Evolutionary conservation across 148 eudicot species (phyloP).

Genomic region (Pharnaceum exiguum): DNA sequence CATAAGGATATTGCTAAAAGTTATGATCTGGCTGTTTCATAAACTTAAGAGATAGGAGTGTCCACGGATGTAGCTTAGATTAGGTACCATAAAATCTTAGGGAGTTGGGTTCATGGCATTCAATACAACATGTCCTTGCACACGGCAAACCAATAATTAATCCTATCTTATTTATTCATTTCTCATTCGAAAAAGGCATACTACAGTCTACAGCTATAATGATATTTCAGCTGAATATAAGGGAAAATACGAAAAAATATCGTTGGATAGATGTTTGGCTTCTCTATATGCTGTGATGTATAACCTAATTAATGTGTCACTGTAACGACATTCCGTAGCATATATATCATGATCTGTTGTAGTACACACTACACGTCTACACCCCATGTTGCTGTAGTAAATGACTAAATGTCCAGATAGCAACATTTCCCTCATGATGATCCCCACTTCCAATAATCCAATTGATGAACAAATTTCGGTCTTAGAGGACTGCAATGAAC

Average conservation of each 20-base stretch:
- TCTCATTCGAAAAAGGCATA: no score
- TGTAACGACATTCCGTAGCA: conserved; percentile 18
- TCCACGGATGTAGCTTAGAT: neutral
- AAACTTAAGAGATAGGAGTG: neutral
- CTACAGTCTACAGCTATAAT: no score
- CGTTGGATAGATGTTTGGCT: no score
- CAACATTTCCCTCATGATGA: no score
- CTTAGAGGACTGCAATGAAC: no score
- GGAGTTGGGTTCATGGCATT: neutral
- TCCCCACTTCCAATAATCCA: neutral
- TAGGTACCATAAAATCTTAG: neutral
- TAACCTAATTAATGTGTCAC: conserved; percentile 12
- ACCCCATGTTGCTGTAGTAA: neutral
- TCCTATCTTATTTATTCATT: neutral
- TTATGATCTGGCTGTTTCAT: neutral
- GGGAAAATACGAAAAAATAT: no score
- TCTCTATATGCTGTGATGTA: no score
- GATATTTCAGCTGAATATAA: no score
- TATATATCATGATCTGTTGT: conserved; percentile 3
- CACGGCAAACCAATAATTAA: neutral
- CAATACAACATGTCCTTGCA: conserved; percentile 1
- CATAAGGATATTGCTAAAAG: neutral
- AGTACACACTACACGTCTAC: neutral
- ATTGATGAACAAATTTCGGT: no score
- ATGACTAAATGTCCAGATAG: no score